Evolutionary conservation across 208 protist species (phyloP).

Genomic region (Willaertia magna): DNA sequence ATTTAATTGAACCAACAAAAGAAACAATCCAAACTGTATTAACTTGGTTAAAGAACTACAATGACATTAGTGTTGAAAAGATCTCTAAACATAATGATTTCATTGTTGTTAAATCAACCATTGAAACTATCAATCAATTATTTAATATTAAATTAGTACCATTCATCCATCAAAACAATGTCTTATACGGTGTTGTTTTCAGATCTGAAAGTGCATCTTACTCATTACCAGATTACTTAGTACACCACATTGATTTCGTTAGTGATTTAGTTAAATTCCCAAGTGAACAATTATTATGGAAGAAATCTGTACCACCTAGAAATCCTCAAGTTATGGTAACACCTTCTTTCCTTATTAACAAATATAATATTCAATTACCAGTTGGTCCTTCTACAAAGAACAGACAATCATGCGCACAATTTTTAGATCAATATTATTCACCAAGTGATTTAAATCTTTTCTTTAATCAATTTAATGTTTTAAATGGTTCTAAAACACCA

Average conservation of each 20-base stretch:
- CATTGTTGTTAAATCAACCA: background rate
- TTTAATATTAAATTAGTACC: background rate
- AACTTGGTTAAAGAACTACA: background rate
- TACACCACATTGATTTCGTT: background rate
- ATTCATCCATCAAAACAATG: background rate
- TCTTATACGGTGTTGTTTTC: background rate
- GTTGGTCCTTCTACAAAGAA: background rate
- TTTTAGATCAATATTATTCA: background rate
- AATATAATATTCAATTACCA: background rate
- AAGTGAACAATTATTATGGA: background rate
- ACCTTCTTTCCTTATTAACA: background rate
- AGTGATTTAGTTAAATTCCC: background rate
- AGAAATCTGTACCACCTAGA: too few relatives aligned
- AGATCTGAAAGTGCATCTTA: background rate
- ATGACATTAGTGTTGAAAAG: background rate
- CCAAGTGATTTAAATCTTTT: background rate
- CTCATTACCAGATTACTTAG: background rate
- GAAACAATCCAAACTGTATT: background rate
- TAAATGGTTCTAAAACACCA: background rate
- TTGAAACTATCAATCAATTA: too few relatives aligned
- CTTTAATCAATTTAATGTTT: background rate
- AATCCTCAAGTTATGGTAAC: background rate
- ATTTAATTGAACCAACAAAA: background rate
- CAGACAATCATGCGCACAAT: background rate
- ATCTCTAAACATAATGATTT: background rate